Conservation (phyloP, 371 early-diverging fungal species). For the Rhizopus arrhizus region DNA sequence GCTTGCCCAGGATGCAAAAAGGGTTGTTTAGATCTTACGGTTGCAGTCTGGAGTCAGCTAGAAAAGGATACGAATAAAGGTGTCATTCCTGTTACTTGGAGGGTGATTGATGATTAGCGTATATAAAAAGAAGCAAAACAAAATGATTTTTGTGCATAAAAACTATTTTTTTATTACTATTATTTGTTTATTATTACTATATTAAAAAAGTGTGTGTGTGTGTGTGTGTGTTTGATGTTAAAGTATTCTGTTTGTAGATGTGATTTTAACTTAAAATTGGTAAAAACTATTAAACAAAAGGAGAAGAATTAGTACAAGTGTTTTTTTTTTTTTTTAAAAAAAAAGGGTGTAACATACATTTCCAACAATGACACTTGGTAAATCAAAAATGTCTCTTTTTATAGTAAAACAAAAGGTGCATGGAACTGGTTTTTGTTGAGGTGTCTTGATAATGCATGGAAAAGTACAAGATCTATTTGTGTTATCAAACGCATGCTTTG, state of each 20-base stretch:
- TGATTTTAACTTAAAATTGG: conserved; percentile 45
- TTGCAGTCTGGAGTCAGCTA: conserved; percentile 60
- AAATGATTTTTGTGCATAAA: background rate
- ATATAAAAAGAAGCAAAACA: background rate
- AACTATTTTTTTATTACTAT: no score
- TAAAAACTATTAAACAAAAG: conserved; percentile 38
- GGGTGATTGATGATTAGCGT: conserved; percentile 7
- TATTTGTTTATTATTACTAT: no score
- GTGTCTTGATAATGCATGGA: conserved; percentile 73
- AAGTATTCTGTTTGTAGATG: no score
- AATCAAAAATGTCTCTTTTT: conserved; percentile 90
- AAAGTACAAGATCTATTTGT: conserved; percentile 76
- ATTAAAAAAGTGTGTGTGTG: no score
- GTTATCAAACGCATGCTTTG: conserved; percentile 87
- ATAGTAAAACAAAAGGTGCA: conserved; percentile 93
- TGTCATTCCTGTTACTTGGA: conserved; percentile 61
- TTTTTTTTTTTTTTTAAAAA: no score
- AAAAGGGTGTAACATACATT: conserved; percentile 53
- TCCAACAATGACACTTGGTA: conserved; percentile 85
- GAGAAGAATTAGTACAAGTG: background rate
- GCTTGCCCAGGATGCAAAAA: conserved; percentile 39
- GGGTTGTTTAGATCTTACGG: conserved; percentile 57
- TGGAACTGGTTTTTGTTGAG: conserved; percentile 71
- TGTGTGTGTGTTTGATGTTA: no score
- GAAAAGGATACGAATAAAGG: conserved; percentile 50